phyloP scores from a whole-genome alignment of 345 rosid genomes.

The Passiflora organensis region DNA sequence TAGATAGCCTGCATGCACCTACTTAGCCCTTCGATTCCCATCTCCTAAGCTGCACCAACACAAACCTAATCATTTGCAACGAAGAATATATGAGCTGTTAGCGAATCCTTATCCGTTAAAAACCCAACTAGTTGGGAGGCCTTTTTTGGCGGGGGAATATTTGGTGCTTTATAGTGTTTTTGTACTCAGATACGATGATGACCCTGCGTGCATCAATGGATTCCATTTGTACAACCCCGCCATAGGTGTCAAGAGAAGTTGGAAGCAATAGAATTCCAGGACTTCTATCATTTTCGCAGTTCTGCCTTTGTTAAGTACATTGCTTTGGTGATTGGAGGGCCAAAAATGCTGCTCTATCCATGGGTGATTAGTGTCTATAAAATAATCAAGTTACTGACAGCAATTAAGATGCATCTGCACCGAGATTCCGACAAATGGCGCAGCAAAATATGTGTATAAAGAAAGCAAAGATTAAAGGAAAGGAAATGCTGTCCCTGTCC shows the following conservation, averaged over 20 bases:
- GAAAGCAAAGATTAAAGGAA: slow-evolving; percentile 6
- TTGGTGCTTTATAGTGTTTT: no score
- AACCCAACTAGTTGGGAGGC: no score
- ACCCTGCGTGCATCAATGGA: slow-evolving; percentile 19
- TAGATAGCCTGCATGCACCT: no score
- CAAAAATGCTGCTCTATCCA: background rate
- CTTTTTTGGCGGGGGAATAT: no score
- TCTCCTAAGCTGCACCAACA: no score
- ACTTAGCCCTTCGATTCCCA: no score
- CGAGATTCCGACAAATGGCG: slow-evolving; percentile 15
- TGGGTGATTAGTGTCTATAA: background rate
- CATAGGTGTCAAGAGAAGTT: slow-evolving; percentile 10
- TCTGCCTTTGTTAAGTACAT: background rate
- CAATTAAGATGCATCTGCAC: slow-evolving; percentile 7
- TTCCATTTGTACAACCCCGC: slow-evolving; percentile 9
- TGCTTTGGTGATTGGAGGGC: background rate
- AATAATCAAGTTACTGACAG: slow-evolving; percentile 14
- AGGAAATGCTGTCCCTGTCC: background rate
- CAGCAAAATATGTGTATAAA: background rate
- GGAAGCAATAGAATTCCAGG: background rate
- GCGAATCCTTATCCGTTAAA: no score
- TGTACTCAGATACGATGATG: slow-evolving; percentile 4
- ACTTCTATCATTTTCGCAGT: background rate
- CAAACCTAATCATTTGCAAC: no score
- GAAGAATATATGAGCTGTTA: no score